Percentiles rank a stretch among this genome's conserved stretches.
These are phyloP conservation scores for Rhinocladiella mackenziei DNA, from an alignment of 2,329 filamentous ascomycete genomes.

Conservation along the genomic window DNA sequence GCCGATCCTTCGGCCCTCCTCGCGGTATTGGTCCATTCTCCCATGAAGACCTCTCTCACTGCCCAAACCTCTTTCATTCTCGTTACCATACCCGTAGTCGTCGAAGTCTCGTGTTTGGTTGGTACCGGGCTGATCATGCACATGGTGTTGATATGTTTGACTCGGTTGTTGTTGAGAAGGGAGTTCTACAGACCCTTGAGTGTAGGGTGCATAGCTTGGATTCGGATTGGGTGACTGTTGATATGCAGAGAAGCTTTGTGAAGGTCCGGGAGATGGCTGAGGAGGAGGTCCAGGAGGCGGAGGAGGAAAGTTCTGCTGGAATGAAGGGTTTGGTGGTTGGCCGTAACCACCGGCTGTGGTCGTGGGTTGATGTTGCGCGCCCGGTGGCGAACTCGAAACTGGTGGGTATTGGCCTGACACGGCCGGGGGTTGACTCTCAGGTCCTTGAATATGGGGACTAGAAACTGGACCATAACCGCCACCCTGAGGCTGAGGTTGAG, in stretches of 20 bases:
- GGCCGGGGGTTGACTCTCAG: not conserved
- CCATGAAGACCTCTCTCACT: conserved; percentile 34
- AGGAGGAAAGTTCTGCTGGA: conserved; percentile 20
- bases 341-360: not conserved
- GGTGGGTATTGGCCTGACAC: conserved; percentile 3
- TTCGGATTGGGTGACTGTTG: conserved; percentile 7
- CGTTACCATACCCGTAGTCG: conserved; percentile 33
- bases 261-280: conserved; percentile 9
- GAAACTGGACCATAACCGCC: conserved; percentile 3
- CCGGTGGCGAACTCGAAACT: conserved; percentile 5
- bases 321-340: conserved; percentile 1
- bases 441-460: conserved; percentile 2
- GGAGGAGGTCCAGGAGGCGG: conserved; percentile 22
- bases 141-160: conserved; percentile 23
- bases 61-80: conserved; percentile 31
- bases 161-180: conserved; percentile 15
- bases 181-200: conserved; percentile 19
- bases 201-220: conserved; percentile 17
- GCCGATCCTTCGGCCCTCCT: conserved; percentile 30
- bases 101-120: conserved; percentile 23
- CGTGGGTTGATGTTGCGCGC: conserved; percentile 1
- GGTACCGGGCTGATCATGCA: conserved; percentile 16
- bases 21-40: conserved; percentile 33
- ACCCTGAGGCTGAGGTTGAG: conserved; percentile 3
- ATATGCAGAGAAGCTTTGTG: conserved; percentile 12